These are phyloP conservation scores for Liquidambar formosana DNA, from an alignment of 164 flowering plant genomes.

Conservation along the genomic window DNA sequence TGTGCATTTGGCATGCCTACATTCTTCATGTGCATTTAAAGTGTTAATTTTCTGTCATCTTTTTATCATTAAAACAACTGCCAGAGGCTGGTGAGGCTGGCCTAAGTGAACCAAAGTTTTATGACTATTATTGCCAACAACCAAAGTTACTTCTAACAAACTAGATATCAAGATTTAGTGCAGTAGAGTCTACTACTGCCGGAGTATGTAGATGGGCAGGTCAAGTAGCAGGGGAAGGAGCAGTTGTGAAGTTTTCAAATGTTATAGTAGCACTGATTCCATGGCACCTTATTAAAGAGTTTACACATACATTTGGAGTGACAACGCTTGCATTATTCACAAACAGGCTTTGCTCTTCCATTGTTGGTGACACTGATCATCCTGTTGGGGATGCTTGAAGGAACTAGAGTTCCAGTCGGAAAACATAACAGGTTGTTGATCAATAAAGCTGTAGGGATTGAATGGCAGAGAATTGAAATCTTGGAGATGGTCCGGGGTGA, in stretches of 20 bases:
- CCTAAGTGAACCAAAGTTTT: not conserved
- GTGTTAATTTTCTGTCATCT: no score
- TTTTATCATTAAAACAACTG: not conserved
- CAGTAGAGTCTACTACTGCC: not conserved
- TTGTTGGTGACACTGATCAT: conserved; percentile 20
- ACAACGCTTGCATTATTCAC: conserved; percentile 23
- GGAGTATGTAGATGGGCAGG: not conserved
- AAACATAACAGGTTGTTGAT: conserved; percentile 15
- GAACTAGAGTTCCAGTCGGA: conserved; percentile 25
- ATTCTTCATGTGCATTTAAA: no score
- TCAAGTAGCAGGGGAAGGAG: not conserved
- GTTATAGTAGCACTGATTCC: conserved; percentile 17
- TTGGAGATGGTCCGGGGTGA: conserved; percentile 5
- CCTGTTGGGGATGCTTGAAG: conserved; percentile 18
- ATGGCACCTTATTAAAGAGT: conserved; percentile 25
- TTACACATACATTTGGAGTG: conserved; percentile 19
- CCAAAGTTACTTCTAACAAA: not conserved
- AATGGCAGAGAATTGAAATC: conserved; percentile 25
- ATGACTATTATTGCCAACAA: not conserved
- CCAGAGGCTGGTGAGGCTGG: not conserved
- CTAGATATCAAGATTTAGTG: not conserved
- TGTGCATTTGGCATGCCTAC: no score
- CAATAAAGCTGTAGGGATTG: conserved; percentile 17
- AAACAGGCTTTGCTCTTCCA: conserved; percentile 4
- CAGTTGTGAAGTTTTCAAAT: not conserved